These are phyloP conservation scores for Coccinonectria pachysandricola DNA, from an alignment of 2,329 filamentous ascomycete species.

Conservation along the genomic window DNA sequence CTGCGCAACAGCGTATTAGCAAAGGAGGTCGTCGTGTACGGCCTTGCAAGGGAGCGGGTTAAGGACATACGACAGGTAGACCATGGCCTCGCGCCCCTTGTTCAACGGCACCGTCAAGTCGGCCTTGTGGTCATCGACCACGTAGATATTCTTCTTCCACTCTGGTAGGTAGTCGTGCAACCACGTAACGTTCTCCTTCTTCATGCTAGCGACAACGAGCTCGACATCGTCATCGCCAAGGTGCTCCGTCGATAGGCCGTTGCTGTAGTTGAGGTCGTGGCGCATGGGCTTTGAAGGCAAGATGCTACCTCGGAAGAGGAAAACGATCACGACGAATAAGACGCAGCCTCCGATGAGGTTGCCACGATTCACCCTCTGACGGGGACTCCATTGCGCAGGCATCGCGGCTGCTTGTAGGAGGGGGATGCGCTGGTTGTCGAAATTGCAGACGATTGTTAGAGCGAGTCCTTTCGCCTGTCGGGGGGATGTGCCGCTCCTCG, in stretches of 20 bases:
- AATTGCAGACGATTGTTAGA: no score
- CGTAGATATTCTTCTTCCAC: slow-evolving; percentile 45
- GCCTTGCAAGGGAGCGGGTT: background rate
- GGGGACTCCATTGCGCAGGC: slow-evolving; percentile 17
- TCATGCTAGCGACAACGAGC: slow-evolving; percentile 25
- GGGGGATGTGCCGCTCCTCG: slow-evolving; percentile 8
- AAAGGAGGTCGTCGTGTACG: background rate
- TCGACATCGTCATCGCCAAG: slow-evolving; percentile 21
- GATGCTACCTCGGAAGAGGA: slow-evolving; percentile 16
- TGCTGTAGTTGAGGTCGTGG: slow-evolving; percentile 6
- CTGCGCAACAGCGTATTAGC: slow-evolving; percentile 9
- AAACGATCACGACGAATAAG: slow-evolving; percentile 14
- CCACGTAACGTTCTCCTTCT: slow-evolving; percentile 28
- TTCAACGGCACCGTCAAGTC: slow-evolving; percentile 37
- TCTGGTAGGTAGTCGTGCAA: slow-evolving; percentile 29
- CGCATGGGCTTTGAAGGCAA: slow-evolving; percentile 8
- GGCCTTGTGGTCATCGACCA: slow-evolving; percentile 39
- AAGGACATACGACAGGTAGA: slow-evolving; percentile 33
- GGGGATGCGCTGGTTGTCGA: slow-evolving; percentile 1
- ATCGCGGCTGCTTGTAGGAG: slow-evolving; percentile 8
- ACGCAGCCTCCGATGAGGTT: slow-evolving; percentile 16
- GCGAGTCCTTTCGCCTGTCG: background rate
- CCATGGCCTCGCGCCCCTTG: slow-evolving; percentile 44
- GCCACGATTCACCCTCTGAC: slow-evolving; percentile 17
- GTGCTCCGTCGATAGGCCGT: slow-evolving; percentile 7